A percentile compares a stretch with the other conserved stretches of the same genome.
These are phyloP conservation scores for Lactifluus hygrophoroides DNA, from an alignment of 768 basidiomycete species.

Conservation along the genomic window DNA sequence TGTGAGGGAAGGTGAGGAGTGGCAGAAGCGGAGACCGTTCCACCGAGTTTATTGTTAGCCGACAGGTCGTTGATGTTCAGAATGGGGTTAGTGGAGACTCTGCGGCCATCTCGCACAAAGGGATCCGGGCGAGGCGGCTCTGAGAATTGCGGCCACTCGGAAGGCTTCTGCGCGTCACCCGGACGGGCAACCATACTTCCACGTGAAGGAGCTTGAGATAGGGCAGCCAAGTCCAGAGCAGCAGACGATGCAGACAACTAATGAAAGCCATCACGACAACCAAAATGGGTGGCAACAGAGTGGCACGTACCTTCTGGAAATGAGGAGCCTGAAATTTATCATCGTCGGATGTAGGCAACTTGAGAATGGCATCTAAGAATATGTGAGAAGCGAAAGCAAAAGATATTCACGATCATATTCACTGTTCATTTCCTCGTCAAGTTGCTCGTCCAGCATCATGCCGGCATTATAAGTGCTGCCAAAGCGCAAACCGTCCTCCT, in stretches of 20 bases:
- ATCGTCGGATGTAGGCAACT: conserved; percentile 81
- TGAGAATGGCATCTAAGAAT: conserved; percentile 71
- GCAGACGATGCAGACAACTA: conserved; percentile 84
- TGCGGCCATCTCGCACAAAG: conserved; percentile 49
- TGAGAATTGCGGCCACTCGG: conserved; percentile 92
- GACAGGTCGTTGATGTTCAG: conserved; percentile 47
- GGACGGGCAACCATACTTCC: conserved; percentile 46
- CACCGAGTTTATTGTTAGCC: conserved; percentile 33
- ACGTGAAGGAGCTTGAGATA: conserved; percentile 72
- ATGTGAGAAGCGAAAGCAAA: conserved; percentile 6
- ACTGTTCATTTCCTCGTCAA: conserved; percentile 95
- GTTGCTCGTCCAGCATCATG: conserved; percentile 87
- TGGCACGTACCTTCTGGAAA: conserved; percentile 48
- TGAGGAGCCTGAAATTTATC: conserved; percentile 70
- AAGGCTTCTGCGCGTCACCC: conserved; percentile 58
- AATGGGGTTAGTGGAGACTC: conserved; percentile 67
- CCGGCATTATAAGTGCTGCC: conserved; percentile 69
- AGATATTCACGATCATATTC: conserved; percentile 26
- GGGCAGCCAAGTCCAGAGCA: conserved; percentile 86
- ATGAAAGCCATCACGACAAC: not conserved
- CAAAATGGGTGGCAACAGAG: conserved; percentile 1
- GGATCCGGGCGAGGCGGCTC: conserved; percentile 57
- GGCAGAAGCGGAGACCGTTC: conserved; percentile 47
- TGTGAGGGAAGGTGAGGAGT: conserved; percentile 60
- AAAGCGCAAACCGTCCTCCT: conserved; percentile 52